Evolutionary conservation across 352 stramenopile species (phyloP).

Genomic region (Pythium phragmitis): DNA sequence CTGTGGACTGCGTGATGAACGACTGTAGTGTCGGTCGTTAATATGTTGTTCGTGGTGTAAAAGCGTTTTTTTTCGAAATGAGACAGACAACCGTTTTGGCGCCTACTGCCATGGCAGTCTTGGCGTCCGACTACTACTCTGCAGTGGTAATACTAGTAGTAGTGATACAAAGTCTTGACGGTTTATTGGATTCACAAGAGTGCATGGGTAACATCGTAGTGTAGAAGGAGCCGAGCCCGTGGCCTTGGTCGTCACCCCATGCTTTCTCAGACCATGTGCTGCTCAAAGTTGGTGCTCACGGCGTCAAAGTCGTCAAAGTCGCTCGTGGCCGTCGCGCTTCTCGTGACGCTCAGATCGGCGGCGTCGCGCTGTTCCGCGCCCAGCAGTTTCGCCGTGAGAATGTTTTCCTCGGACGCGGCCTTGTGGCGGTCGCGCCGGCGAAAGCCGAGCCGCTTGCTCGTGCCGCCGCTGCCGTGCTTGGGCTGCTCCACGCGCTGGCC

Average conservation of each 20-base stretch:
- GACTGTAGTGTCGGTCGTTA: neutral
- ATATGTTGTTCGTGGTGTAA: neutral
- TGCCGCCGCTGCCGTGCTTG: slow-evolving; percentile 23
- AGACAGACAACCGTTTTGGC: too few species aligned
- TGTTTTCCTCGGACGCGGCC: slow-evolving; percentile 24
- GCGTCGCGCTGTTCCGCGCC: slow-evolving; percentile 7
- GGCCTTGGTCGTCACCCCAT: too few species aligned
- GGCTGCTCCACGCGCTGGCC: slow-evolving; percentile 49
- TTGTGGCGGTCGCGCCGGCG: slow-evolving; percentile 13
- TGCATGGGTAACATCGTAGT: too few species aligned
- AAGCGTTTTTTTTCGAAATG: too few species aligned
- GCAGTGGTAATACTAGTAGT: neutral
- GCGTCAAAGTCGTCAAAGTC: slow-evolving; percentile 30
- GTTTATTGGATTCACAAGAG: too few species aligned
- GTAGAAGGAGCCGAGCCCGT: neutral
- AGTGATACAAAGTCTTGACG: too few species aligned
- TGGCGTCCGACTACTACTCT: neutral
- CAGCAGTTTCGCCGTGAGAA: slow-evolving; percentile 27
- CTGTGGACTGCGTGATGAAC: slow-evolving; percentile 2
- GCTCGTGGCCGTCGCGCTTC: too few species aligned
- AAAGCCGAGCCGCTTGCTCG: slow-evolving; percentile 11
- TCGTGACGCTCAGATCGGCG: neutral
- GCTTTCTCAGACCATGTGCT: neutral
- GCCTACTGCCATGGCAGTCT: too few species aligned
- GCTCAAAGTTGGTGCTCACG: slow-evolving; percentile 15